phyloP scores from a whole-genome alignment of 306 rosid genomes.

The Dicorynia guianensis region DNA sequence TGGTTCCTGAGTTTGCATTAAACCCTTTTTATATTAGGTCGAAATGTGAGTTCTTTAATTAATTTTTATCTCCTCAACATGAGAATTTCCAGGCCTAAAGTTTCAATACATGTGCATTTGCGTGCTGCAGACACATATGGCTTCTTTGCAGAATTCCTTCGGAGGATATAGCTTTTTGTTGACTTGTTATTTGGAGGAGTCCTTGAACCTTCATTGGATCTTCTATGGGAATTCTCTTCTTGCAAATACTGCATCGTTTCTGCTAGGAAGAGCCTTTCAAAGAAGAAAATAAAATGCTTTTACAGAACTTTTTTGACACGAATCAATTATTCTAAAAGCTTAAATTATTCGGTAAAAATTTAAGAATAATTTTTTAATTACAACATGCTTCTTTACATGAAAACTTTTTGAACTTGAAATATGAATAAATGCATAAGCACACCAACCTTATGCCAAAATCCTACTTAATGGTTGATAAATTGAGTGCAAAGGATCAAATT shows the following conservation, averaged over 20 bases:
- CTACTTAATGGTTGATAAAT: no score
- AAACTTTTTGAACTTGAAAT: no score
- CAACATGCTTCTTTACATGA: no score
- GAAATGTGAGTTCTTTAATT: neutral
- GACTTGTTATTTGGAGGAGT: neutral
- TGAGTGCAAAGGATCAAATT: no score
- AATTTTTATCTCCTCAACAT: neutral
- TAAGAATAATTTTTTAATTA: no score
- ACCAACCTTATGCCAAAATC: no score
- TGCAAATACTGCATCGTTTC: neutral
- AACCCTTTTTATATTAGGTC: slow-evolving; percentile 1
- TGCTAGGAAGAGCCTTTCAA: neutral
- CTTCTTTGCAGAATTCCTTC: neutral
- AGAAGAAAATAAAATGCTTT: neutral
- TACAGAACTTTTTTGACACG: neutral
- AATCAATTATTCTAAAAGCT: no score
- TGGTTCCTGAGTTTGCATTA: neutral
- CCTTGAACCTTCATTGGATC: neutral
- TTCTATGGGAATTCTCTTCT: neutral
- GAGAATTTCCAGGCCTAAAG: neutral
- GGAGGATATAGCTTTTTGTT: no score
- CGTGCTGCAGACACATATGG: neutral
- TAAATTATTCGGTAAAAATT: no score
- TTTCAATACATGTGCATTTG: neutral
- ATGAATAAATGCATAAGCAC: no score